A percentile compares a stretch with the other conserved stretches of the same genome.
Evolutionary conservation across 139 green algal species (phyloP).

Genomic region (Chlorella vulgaris): DNA sequence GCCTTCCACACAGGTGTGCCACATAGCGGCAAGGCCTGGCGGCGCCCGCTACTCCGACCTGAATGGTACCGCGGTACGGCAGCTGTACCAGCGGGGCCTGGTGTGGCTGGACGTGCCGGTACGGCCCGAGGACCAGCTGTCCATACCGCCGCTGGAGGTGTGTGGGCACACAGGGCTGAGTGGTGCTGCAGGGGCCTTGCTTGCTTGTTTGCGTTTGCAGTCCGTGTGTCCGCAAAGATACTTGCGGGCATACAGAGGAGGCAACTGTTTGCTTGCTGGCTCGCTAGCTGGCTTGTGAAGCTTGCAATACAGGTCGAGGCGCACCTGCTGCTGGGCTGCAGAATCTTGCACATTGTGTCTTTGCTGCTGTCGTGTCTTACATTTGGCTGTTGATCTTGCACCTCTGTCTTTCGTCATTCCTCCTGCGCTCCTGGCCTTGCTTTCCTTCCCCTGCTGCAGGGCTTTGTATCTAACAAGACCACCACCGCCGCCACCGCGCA

Average conservation of each 20-base stretch:
- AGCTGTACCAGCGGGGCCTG: conserved; percentile 78
- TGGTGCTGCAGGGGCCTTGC: conserved; percentile 24
- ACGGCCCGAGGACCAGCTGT: conserved; percentile 76
- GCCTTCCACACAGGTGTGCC: conserved; percentile 22
- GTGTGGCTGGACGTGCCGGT: conserved; percentile 91
- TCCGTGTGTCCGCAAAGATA: background rate
- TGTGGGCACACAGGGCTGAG: background rate
- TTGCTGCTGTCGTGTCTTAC: background rate
- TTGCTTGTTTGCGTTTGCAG: background rate
- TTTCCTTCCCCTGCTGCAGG: conserved; percentile 51
- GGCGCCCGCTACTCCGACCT: background rate
- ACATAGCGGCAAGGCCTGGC: conserved; percentile 17
- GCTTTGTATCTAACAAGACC: conserved; percentile 93
- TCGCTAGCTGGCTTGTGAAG: background rate
- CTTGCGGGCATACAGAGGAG: background rate
- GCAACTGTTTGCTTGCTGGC: background rate
- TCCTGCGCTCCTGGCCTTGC: too few relatives aligned
- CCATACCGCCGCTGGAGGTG: conserved; percentile 85
- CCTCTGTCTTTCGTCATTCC: too few relatives aligned
- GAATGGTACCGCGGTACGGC: background rate
- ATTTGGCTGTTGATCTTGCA: background rate
- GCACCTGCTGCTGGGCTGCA: background rate
- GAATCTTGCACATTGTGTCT: background rate
- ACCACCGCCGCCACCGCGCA: conserved; percentile 45
- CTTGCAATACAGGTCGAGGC: background rate